phyloP scores from a whole-genome alignment of 2,329 filamentous ascomycete genomes.

The Fusarium citri region DNA sequence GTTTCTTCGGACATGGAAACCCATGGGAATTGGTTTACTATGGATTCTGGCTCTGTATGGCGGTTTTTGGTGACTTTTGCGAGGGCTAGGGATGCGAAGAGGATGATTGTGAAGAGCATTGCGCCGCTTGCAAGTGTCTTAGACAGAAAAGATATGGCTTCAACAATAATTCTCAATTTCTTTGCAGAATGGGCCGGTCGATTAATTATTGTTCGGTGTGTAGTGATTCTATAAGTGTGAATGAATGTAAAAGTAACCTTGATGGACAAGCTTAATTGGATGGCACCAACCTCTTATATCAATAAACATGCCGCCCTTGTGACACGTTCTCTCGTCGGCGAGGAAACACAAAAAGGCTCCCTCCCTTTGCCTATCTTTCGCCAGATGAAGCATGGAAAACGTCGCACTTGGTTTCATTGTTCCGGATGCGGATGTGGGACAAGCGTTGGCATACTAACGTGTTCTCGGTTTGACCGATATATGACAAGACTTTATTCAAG shows the following conservation, averaged over 20 bases:
- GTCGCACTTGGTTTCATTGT: constrained; percentile 6
- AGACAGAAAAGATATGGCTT: neutral
- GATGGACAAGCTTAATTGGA: neutral
- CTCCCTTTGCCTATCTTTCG: constrained; percentile 15
- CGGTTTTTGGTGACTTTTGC: neutral
- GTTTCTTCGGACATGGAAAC: constrained; percentile 17
- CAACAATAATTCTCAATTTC: too few species aligned
- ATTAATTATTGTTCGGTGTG: neutral
- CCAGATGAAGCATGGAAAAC: constrained; percentile 30
- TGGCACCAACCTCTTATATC: constrained; percentile 8
- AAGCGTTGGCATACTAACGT: neutral
- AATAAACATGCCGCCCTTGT: neutral
- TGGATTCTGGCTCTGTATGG: neutral
- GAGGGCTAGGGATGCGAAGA: constrained; percentile 5
- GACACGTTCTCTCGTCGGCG: neutral
- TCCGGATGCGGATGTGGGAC: constrained; percentile 29
- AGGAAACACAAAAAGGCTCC: constrained; percentile 1
- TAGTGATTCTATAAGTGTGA: neutral
- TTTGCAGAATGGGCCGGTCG: neutral
- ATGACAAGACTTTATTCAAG: neutral
- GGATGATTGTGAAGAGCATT: constrained; percentile 21
- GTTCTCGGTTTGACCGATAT: neutral
- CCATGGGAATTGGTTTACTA: constrained; percentile 33
- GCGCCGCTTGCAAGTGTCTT: neutral
- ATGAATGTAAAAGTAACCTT: neutral